Evolutionary conservation across 2,329 filamentous ascomycete genomes (phyloP).

Genomic region (Microdochium paspali): DNA sequence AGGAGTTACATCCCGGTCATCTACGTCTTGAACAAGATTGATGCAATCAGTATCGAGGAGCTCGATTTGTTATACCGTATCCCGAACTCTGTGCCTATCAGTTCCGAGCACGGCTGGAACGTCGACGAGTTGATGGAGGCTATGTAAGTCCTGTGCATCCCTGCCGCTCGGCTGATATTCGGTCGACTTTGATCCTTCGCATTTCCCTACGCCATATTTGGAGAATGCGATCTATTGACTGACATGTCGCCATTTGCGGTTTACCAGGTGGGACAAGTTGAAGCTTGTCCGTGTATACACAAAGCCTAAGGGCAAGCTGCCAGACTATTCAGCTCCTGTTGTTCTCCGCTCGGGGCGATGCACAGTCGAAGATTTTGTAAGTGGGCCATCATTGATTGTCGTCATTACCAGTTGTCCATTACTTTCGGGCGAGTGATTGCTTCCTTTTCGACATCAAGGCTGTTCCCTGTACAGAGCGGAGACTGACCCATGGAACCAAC

Average conservation of each 20-base stretch:
- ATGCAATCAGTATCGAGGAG: constrained; percentile 95
- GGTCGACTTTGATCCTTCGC: background rate
- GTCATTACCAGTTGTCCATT: background rate
- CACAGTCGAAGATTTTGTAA: constrained; percentile 94
- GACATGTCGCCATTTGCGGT: constrained; percentile 4
- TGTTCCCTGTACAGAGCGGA: background rate
- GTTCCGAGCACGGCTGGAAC: constrained; percentile 96
- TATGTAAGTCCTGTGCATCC: constrained; percentile 47
- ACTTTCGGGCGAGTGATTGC: background rate
- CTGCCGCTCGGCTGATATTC: too few species aligned
- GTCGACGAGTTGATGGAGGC: constrained; percentile 91
- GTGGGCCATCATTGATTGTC: constrained; percentile 25
- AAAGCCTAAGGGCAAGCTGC: constrained; percentile 91
- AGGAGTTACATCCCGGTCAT: constrained; percentile 98
- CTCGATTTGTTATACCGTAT: constrained; percentile 93
- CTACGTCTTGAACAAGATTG: constrained; percentile 98
- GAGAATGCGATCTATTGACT: background rate
- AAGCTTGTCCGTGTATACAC: constrained; percentile 90
- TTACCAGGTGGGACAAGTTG: constrained; percentile 75
- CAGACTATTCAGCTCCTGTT: constrained; percentile 86
- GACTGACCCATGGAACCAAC: background rate
- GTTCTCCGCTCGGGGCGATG: constrained; percentile 75
- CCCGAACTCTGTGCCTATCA: constrained; percentile 93
- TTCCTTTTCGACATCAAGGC: background rate
- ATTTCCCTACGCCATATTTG: background rate